phyloP scores from a whole-genome alignment of 2,329 filamentous ascomycete genomes.

The Penicillium olsonii region DNA sequence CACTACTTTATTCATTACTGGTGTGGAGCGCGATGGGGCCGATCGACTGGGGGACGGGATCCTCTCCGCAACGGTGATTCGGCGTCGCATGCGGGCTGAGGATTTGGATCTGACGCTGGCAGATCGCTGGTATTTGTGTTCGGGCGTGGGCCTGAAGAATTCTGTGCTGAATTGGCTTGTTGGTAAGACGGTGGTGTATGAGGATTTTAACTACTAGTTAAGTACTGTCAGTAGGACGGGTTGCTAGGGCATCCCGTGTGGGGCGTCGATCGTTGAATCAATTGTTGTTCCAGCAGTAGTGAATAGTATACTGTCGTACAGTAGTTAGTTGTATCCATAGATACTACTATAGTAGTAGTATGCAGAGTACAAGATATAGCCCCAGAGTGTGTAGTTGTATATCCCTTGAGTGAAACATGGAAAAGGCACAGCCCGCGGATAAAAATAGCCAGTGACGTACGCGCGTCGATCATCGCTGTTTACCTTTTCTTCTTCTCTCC shows the following conservation, averaged over 20 bases:
- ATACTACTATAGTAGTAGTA: no score
- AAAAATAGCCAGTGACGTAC: conserved; percentile 53
- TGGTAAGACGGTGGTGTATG: conserved; percentile 40
- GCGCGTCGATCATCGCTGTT: conserved; percentile 67
- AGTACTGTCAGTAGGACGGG: not conserved
- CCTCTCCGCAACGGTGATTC: conserved; percentile 5
- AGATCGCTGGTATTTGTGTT: conserved; percentile 62
- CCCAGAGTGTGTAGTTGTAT: no score
- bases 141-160: conserved; percentile 53
- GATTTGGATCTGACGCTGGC: conserved; percentile 48
- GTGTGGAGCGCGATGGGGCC: conserved; percentile 34
- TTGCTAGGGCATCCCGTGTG: not conserved
- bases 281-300: no score
- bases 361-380: no score
- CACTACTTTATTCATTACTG: conserved; percentile 68
- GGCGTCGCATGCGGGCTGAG: conserved; percentile 48
- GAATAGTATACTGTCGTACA: no score
- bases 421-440: conserved; percentile 7
- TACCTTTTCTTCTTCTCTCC: conserved; percentile 15
- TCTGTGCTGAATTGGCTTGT: conserved; percentile 56
- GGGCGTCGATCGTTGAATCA: not conserved
- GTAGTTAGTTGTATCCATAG: no score
- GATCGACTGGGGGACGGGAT: conserved; percentile 48
- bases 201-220: conserved; percentile 1
- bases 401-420: not conserved